A percentile compares a stretch with the other conserved stretches of the same genome.
These are phyloP conservation scores for Hypoxylon perforatum DNA, from an alignment of 495 filamentous ascomycete species.

Conservation along the genomic window DNA sequence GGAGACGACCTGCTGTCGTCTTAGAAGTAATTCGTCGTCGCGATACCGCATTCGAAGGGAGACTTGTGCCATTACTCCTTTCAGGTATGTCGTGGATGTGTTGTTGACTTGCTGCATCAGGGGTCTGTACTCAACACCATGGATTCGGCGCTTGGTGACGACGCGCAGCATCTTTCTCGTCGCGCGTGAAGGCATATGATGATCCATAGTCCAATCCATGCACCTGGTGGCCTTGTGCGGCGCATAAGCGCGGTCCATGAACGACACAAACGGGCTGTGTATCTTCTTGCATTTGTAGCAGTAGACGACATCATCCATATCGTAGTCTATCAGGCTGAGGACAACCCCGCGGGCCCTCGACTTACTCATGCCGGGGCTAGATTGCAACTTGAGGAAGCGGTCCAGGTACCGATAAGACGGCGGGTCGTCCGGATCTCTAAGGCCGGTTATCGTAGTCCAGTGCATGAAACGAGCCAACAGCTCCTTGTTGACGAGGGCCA, in stretches of 20 bases:
- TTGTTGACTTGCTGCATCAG: constrained; percentile 37
- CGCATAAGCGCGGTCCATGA: constrained; percentile 27
- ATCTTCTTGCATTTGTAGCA: constrained; percentile 39
- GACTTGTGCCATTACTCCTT: constrained; percentile 25
- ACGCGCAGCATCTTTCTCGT: constrained; percentile 36
- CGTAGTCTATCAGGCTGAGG: constrained; percentile 34
- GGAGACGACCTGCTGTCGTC: constrained; percentile 33
- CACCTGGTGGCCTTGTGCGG: constrained; percentile 23
- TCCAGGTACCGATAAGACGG: constrained; percentile 15
- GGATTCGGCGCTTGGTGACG: constrained; percentile 37
- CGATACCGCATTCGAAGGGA: constrained; percentile 34
- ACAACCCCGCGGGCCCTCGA: constrained; percentile 26
- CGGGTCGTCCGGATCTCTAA: constrained; percentile 2
- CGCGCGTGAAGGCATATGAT: constrained; percentile 39
- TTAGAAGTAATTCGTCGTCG: constrained; percentile 18
- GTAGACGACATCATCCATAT: constrained; percentile 31
- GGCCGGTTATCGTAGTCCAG: constrained; percentile 7
- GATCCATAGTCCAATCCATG: constrained; percentile 33
- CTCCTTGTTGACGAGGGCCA: constrained; percentile 41
- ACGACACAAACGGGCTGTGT: constrained; percentile 32
- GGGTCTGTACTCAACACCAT: constrained; percentile 31
- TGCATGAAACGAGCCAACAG: constrained; percentile 31
- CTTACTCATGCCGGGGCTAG: constrained; percentile 4
- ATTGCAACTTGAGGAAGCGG: constrained; percentile 17
- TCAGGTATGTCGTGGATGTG: constrained; percentile 28